phyloP scores from a whole-genome alignment of 2,329 filamentous ascomycete genomes.

The Neophaeococcomyces mojaviensis region DNA sequence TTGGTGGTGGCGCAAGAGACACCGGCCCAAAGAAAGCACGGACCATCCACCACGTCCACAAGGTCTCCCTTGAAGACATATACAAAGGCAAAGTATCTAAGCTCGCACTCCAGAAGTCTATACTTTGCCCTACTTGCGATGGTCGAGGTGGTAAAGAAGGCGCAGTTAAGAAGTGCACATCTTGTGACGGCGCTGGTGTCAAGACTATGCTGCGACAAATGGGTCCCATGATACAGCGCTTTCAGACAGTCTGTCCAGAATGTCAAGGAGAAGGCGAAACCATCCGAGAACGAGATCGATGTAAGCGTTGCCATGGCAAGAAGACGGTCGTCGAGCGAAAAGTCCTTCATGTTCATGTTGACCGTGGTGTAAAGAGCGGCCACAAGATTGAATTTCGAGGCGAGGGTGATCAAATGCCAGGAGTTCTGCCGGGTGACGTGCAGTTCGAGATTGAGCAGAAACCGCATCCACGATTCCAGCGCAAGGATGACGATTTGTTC shows the following conservation, averaged over 20 bases:
- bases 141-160: conserved; percentile 95
- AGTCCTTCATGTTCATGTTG: conserved; percentile 95
- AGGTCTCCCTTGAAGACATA: conserved; percentile 94
- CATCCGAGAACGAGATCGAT: conserved; percentile 93
- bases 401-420: conserved; percentile 92
- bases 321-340: conserved; percentile 97
- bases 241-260: conserved; percentile 98
- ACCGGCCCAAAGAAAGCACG: conserved; percentile 83
- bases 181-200: conserved; percentile 92
- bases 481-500: conserved; percentile 91
- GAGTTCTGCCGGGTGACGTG: conserved; percentile 88
- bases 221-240: conserved; percentile 99
- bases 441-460: conserved; percentile 99
- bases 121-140: conserved; percentile 92
- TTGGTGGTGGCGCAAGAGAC: conserved; percentile 73
- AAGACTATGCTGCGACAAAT: conserved; percentile 99
- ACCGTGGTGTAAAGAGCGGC: conserved; percentile 84
- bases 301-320: conserved; percentile 94
- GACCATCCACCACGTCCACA: conserved; percentile 97
- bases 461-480: conserved; percentile 90
- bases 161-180: conserved; percentile 84
- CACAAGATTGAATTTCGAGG: conserved; percentile 96
- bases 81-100: conserved; percentile 98
- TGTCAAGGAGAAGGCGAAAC: conserved; percentile 96
- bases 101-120: conserved; percentile 90